Evolutionary conservation across 306 rosid genomes (phyloP).

Genomic region (Malus sylvestris): DNA sequence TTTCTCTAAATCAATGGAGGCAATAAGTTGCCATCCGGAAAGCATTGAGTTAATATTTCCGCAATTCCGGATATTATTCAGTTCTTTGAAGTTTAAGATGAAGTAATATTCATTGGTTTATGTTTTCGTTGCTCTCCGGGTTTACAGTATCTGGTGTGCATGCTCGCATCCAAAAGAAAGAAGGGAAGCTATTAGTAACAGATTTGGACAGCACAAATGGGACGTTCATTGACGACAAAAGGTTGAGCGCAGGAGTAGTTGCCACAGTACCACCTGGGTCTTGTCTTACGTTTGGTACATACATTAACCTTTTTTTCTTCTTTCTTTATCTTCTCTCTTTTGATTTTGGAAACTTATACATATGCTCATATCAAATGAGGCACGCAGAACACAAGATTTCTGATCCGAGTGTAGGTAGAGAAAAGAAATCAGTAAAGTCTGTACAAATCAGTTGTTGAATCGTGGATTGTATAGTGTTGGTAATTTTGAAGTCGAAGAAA

Average conservation of each 20-base stretch:
- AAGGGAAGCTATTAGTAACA: constrained; percentile 58
- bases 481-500: too few species aligned
- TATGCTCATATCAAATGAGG: neutral
- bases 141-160: constrained; percentile 63
- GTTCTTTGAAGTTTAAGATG: neutral
- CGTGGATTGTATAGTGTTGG: too few species aligned
- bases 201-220: constrained; percentile 97
- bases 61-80: neutral
- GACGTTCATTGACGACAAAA: constrained; percentile 63
- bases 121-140: neutral
- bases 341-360: neutral
- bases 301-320: neutral
- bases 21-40: neutral
- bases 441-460: too few species aligned
- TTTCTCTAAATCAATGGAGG: neutral
- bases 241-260: constrained; percentile 66
- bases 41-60: neutral
- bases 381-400: neutral
- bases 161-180: constrained; percentile 64
- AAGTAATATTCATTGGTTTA: neutral
- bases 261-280: constrained; percentile 53
- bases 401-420: neutral
- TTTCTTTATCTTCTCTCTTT: neutral
- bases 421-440: too few species aligned
- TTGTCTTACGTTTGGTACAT: constrained; percentile 65